Conservation (phyloP, 2,329 filamentous ascomycete species). For the Cladophialophora yegresii region DNA sequence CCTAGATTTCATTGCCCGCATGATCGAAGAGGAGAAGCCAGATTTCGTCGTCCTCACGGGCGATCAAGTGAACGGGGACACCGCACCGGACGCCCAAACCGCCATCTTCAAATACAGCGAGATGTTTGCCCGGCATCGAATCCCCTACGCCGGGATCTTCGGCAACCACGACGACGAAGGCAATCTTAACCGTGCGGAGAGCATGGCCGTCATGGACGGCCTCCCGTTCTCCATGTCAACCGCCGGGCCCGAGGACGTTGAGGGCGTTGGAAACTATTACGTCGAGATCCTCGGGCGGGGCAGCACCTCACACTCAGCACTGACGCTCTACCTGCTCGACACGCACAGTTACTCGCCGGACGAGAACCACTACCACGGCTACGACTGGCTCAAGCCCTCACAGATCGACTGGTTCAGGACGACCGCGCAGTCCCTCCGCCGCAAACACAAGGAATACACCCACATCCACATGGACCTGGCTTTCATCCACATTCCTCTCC, state of each 20-base stretch:
- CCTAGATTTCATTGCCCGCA: slow-evolving; percentile 78
- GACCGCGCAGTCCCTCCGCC: slow-evolving; percentile 72
- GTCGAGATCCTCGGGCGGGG: slow-evolving; percentile 84
- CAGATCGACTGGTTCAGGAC: slow-evolving; percentile 94
- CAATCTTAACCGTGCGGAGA: slow-evolving; percentile 70
- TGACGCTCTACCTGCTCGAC: slow-evolving; percentile 94
- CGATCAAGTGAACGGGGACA: slow-evolving; percentile 94
- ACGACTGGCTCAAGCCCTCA: slow-evolving; percentile 93
- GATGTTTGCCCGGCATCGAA: slow-evolving; percentile 79
- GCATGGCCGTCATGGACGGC: slow-evolving; percentile 84
- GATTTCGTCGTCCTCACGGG: slow-evolving; percentile 89
- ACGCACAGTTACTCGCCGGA: slow-evolving; percentile 91
- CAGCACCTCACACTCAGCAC: slow-evolving; percentile 77
- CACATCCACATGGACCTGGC: slow-evolving; percentile 93
- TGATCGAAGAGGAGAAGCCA: slow-evolving; percentile 90
- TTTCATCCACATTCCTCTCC: slow-evolving; percentile 95
- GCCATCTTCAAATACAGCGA: slow-evolving; percentile 92
- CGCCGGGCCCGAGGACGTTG: slow-evolving; percentile 77
- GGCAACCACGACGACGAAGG: slow-evolving; percentile 97
- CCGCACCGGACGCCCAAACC: slow-evolving; percentile 84
- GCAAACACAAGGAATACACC: slow-evolving; percentile 78
- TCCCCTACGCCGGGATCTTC: slow-evolving; percentile 92
- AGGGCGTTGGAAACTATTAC: slow-evolving; percentile 92
- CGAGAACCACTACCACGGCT: slow-evolving; percentile 83
- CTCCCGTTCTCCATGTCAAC: slow-evolving; percentile 87